A percentile compares a stretch with the other conserved stretches of the same genome.
Conservation (phyloP, 108 stramenopile species). For the Cyclotella baltica region DNA sequence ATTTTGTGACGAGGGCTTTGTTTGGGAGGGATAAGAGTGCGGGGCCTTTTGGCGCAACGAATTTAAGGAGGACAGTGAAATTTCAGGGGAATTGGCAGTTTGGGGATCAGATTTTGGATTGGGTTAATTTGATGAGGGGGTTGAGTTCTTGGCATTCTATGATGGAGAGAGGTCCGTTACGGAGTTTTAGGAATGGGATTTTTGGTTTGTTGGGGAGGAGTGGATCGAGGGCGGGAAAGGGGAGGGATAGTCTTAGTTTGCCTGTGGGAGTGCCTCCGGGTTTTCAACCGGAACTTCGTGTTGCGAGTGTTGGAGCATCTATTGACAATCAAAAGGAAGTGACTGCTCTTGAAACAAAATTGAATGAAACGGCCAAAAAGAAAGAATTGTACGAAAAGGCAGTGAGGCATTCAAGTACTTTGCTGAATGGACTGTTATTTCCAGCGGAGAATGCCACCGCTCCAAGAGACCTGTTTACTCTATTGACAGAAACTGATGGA, state of each 20-base stretch:
- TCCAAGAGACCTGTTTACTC: conserved; percentile 57
- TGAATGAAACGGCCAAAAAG: conserved; percentile 52
- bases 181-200: conserved; percentile 59
- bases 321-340: conserved; percentile 13
- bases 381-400: conserved; percentile 50
- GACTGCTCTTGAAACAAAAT: conserved; percentile 38
- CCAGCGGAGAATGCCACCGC: conserved; percentile 24
- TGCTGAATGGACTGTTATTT: conserved; percentile 69
- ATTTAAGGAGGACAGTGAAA: conserved; percentile 61
- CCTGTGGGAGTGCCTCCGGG: conserved; percentile 53
- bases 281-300: conserved; percentile 44
- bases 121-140: conserved; percentile 78
- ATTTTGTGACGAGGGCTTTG: conserved; percentile 45
- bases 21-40: conserved; percentile 58
- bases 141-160: conserved; percentile 79
- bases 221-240: not conserved
- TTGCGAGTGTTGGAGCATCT: conserved; percentile 6
- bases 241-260: conserved; percentile 40
- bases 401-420: conserved; percentile 42
- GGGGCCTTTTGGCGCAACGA: conserved; percentile 55
- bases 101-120: conserved; percentile 77
- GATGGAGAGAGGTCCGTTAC: conserved; percentile 57
- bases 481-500: conserved; percentile 50
- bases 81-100: conserved; percentile 84
- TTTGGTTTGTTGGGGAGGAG: conserved; percentile 43